Evolutionary conservation across 768 basidiomycete species (phyloP), one percentile per base, ranked within the genome.

Genomic region (Macrolepiota fuliginosa): DNA sequence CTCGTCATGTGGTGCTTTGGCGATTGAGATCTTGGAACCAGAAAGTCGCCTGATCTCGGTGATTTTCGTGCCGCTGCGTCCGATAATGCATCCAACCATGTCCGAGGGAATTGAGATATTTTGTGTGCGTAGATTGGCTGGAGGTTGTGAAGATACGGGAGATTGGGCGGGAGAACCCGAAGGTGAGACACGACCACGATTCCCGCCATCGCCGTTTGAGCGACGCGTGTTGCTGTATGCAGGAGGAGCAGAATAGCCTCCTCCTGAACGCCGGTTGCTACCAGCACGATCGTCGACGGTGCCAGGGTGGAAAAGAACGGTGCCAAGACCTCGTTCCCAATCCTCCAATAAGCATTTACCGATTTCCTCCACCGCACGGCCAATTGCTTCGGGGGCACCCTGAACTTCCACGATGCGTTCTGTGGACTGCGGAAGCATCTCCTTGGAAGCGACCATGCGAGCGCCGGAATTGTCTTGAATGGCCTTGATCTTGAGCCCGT

Each of bases 21-120:
- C 97, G 70, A 99, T 99, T 59, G 91, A 94, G 73, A 99, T 99
- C 79, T 95, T 94, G 68, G 93, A 96, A 42, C 97, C 97, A 64
- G 94, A 97, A 49, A 98, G 86, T 61, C 96, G 92, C 69, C 97
- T 92, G 72, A 99, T 99, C 76, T 99, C 97, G 56, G 96, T 98
- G 69, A 99, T 99, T 83, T 98, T 98, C 66, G 93, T 91, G 32
- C 96, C 96, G 73, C 90, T 93, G 65, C 95, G 92, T 62, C 96
- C 96, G 69, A 98, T 98, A 77, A 91, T 92, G 72, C 91, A 93
- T 62, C 89, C 96, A 64, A 99, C 97, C 97, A 99, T 99, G 79
- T 99, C 97, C 65, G 92, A 92, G 39, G 97, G 97, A 70, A 99
- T 98, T 68, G 97, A 96, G 68, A 99, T 98, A 76, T 96, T 98